These are phyloP conservation scores for Moricandia arvensis DNA, from an alignment of 345 rosid species.

Conservation along the genomic window DNA sequence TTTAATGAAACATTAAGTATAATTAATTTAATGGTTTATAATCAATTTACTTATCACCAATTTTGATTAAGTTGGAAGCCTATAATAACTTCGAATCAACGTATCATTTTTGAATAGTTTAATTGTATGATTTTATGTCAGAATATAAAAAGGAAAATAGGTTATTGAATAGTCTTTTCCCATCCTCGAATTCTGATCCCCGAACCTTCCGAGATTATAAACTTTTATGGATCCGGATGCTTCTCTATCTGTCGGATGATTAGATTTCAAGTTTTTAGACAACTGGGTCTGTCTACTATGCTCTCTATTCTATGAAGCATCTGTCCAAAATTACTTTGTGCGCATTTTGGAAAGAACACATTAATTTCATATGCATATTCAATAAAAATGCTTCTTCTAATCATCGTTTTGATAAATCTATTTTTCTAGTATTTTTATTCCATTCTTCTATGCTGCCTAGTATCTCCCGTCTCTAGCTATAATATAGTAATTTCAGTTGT, in stretches of 20 bases:
- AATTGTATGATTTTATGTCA: conserved; percentile 17
- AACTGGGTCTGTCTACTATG: conserved; percentile 48
- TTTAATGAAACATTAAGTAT: too few species aligned
- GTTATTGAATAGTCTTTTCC: not conserved
- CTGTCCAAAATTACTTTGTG: conserved; percentile 36
- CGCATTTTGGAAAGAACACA: conserved; percentile 39
- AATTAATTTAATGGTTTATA: too few species aligned
- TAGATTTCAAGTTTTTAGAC: conserved; percentile 58
- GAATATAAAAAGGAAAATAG: not conserved
- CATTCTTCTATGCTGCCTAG: conserved; percentile 31
- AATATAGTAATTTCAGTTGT: conserved; percentile 4
- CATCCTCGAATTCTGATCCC: conserved; percentile 39
- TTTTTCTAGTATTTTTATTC: conserved; percentile 17
- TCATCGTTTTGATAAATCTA: conserved; percentile 33
- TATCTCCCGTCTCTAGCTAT: conserved; percentile 19
- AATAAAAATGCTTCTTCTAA: conserved; percentile 20
- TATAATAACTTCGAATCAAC: too few species aligned
- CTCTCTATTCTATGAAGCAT: conserved; percentile 33
- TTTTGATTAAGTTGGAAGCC: too few species aligned
- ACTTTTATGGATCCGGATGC: conserved; percentile 48
- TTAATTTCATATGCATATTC: conserved; percentile 32
- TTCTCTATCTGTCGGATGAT: conserved; percentile 49
- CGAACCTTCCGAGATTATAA: conserved; percentile 53
- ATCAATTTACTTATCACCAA: too few species aligned
- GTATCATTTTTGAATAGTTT: not conserved